Conservation (phyloP, 352 stramenopile genomes). For the Thraustochytrium sp. region DNA sequence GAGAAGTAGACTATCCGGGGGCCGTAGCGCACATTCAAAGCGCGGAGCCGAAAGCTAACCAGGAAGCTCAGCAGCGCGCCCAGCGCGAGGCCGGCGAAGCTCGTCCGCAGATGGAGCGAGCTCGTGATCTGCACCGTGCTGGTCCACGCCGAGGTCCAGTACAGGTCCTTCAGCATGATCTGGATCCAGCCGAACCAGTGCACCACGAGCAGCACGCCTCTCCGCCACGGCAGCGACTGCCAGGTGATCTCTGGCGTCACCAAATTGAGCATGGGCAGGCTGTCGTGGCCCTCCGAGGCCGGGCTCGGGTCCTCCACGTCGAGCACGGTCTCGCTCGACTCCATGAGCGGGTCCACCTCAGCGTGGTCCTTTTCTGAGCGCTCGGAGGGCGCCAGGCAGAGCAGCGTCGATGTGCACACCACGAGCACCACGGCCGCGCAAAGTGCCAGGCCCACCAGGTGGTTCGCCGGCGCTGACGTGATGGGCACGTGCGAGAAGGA, state of each 20-base stretch:
- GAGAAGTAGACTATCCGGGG: not conserved
- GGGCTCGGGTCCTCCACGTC: not conserved
- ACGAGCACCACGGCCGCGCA: not conserved
- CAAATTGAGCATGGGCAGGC: not conserved
- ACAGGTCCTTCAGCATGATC: constrained; percentile 14
- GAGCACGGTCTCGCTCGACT: not conserved
- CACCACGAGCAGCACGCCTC: not conserved
- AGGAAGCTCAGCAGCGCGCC: not conserved
- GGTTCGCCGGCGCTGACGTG: not conserved
- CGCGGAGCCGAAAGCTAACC: not conserved
- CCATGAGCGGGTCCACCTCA: not conserved
- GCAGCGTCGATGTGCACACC: not conserved
- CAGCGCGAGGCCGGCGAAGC: not conserved
- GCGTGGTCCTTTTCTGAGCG: not conserved
- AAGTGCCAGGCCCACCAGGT: not conserved
- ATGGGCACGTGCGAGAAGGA: not conserved
- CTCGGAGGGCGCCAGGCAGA: not conserved
- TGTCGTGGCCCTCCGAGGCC: not conserved
- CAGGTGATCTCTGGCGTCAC: not conserved
- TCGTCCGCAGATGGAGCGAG: too few relatives aligned
- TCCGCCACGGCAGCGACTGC: not conserved
- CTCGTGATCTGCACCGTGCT: too few relatives aligned
- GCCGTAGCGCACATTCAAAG: not conserved
- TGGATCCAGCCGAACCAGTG: constrained; percentile 33
- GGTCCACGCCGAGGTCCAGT: constrained; percentile 19